A percentile compares a stretch with the other conserved stretches of the same genome.
Evolutionary conservation across 805 yeast species (phyloP).

Genomic region (Wickerhamomyces strasburgensis): DNA sequence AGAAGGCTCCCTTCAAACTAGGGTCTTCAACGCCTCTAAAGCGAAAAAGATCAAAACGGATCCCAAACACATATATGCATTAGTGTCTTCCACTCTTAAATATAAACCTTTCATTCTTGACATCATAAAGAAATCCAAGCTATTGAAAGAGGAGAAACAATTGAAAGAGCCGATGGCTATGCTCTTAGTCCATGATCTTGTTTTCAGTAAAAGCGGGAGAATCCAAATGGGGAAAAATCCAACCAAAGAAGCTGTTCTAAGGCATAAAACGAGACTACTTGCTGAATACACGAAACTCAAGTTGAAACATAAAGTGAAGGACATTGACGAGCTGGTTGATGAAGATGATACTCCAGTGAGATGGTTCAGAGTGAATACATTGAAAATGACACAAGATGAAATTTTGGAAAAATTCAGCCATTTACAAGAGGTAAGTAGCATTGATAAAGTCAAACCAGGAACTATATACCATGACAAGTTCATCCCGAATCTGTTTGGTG

Average conservation of each 20-base stretch:
- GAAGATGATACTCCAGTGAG: slow-evolving; percentile 68
- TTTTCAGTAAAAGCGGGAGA: slow-evolving; percentile 70
- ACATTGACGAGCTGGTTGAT: slow-evolving; percentile 47
- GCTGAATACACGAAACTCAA: slow-evolving; percentile 80
- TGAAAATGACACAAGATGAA: slow-evolving; percentile 37
- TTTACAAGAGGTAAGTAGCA: slow-evolving; percentile 40
- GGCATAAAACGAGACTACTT: slow-evolving; percentile 72
- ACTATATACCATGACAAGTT: slow-evolving; percentile 65
- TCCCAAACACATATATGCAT: slow-evolving; percentile 83
- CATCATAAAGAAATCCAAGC: slow-evolving; percentile 61
- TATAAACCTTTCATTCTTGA: slow-evolving; percentile 59
- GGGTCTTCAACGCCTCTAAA: slow-evolving; percentile 47
- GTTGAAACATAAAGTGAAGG: slow-evolving; percentile 60
- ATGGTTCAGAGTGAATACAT: slow-evolving; percentile 74
- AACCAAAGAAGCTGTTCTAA: slow-evolving; percentile 72
- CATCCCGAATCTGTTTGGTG: slow-evolving; percentile 75
- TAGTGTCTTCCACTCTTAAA: slow-evolving; percentile 72
- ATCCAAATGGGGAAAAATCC: slow-evolving; percentile 88
- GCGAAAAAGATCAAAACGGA: slow-evolving; percentile 48
- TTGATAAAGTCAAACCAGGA: slow-evolving; percentile 47
- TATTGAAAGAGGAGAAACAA: slow-evolving; percentile 51
- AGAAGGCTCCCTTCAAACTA: slow-evolving; percentile 49
- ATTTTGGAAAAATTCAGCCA: slow-evolving; percentile 33
- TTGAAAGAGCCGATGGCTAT: slow-evolving; percentile 51
- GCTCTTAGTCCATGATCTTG: slow-evolving; percentile 74